Conservation (phyloP, 805 yeast species). For the Barnettozyma sucrosica region DNA sequence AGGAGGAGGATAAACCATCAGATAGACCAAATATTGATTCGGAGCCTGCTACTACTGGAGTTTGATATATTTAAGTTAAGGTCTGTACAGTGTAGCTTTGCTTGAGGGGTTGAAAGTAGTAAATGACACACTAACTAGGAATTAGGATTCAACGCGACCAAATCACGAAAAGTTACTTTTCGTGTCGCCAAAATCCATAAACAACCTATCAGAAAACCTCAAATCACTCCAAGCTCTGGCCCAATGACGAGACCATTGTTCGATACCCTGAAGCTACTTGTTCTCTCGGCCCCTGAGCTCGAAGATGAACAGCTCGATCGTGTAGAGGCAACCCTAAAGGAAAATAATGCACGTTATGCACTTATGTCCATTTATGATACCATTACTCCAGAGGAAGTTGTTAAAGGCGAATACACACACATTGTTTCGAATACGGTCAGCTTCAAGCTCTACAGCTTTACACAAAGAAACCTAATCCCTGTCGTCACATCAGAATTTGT, state of each 20-base stretch:
- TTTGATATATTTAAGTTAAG: no score
- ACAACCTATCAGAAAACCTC: not conserved
- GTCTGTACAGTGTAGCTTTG: no score
- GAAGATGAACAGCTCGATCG: constrained; percentile 12
- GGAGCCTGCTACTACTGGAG: no score
- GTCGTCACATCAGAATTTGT: constrained; percentile 63
- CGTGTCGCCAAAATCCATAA: not conserved
- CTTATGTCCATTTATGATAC: constrained; percentile 17
- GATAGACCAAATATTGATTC: no score
- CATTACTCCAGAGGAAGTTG: constrained; percentile 20
- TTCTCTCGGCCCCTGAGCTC: constrained; percentile 18
- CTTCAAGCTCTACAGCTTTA: constrained; percentile 36
- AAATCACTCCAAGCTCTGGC: not conserved
- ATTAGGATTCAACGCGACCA: not conserved
- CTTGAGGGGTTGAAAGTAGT: no score
- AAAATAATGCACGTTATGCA: constrained; percentile 23
- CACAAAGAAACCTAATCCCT: constrained; percentile 54
- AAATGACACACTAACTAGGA: not conserved
- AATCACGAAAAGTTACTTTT: not conserved
- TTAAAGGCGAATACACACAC: constrained; percentile 32
- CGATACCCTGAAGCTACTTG: constrained; percentile 19
- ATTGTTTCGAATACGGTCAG: constrained; percentile 46
- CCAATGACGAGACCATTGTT: constrained; percentile 16
- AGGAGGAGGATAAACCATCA: not conserved
- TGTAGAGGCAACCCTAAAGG: constrained; percentile 18